A percentile compares a stretch with the other conserved stretches of the same genome.
Conservation (phyloP, 352 stramenopile species). For the Phytophthora niederhauseri region DNA sequence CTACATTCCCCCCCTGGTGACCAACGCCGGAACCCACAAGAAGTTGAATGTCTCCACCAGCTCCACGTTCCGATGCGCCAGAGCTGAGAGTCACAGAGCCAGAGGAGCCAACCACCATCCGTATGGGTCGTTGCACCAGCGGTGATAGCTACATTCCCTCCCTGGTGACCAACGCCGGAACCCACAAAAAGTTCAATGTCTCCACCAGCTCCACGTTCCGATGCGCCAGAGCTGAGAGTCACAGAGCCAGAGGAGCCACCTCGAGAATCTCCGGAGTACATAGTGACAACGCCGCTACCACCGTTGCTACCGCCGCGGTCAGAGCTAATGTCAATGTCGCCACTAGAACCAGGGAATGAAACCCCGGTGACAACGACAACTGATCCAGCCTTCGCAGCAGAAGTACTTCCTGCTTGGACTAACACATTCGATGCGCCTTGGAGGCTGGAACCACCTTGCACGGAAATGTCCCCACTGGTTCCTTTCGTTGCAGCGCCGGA, state of each 20-base stretch:
- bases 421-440: constrained; percentile 55
- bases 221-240: constrained; percentile 68
- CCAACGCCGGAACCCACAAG: constrained; percentile 51
- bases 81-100: constrained; percentile 75
- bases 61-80: constrained; percentile 54
- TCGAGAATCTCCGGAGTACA: constrained; percentile 55
- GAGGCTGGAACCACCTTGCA: constrained; percentile 50
- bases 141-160: constrained; percentile 51
- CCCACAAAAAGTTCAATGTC: constrained; percentile 64
- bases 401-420: constrained; percentile 56
- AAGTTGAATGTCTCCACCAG: constrained; percentile 61
- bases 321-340: constrained; percentile 66
- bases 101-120: constrained; percentile 61
- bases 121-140: constrained; percentile 48
- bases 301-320: constrained; percentile 51
- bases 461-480: constrained; percentile 61
- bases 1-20: constrained; percentile 53
- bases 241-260: constrained; percentile 66
- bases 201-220: constrained; percentile 56
- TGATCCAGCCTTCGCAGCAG: constrained; percentile 52
- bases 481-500: constrained; percentile 50
- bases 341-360: constrained; percentile 55
- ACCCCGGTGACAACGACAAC: constrained; percentile 51
- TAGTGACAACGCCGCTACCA: constrained; percentile 57
- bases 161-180: constrained; percentile 42